Evolutionary conservation across 352 stramenopile genomes (phyloP), one percentile per base, ranked within the genome.

Genomic region (Globisporangium apiculatum): DNA sequence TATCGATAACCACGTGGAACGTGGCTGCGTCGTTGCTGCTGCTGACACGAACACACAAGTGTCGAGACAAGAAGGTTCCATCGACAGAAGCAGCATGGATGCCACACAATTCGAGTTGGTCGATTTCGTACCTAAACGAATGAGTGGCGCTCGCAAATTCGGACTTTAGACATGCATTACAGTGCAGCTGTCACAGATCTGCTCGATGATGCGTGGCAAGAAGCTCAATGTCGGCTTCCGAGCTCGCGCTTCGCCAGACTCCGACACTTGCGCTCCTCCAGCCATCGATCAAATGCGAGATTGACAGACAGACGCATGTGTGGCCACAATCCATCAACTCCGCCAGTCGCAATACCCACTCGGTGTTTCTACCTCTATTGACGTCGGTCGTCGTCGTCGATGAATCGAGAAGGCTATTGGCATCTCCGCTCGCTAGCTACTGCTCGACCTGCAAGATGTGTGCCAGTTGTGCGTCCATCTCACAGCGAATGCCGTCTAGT

Each of bases 401-500:
- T 31, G 24, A 31, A 31, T 31, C 24, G 24, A 31, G 24, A 31
- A 31, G 24, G 24, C 24, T 31, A 31, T 31, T 31, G 24, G 24
- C 24, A 31, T 3, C 24, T 31, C 24, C 24, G 24, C 24, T 31
- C 24, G 24, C 24, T 31, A 31, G 24, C 24, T 31, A 31, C 24
- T 31, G 24, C 24, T 31, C 24, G 24, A 31, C 3, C 24, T 3
- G 24, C 24, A 31, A 31, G 24, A 31, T 31, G 24, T 31, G 24
- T 31, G 24, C 24, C 24, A 31, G 24, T 31, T 31, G 24, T 31
- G 24, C 24, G 2, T 31, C 24, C 24, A 31, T 31, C 24, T 31
- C 24, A 31, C 24, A 31, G 24, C 24, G 24, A 31, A 31, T 31
- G 24, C 24, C 24, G 43, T 74, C 66, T 84, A 79, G 57, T 84